Base-by-base conservation (phyloP, 129 eudicot genomes). In the Escallonia rubra region DNA sequence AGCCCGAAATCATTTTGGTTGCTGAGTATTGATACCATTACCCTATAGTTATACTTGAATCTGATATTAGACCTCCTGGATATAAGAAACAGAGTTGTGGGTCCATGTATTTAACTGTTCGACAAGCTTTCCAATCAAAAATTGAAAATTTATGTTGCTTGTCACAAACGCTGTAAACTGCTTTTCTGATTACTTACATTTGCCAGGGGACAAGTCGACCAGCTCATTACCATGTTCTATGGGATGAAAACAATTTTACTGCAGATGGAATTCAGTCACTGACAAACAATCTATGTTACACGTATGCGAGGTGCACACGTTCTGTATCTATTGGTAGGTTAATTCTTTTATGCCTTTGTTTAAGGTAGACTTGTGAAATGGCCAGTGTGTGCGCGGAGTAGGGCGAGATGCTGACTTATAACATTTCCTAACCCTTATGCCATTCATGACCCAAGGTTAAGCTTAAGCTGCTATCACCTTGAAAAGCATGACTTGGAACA, bases 251-350 rank as follows among this genome's bases (percentile, higher is more conserved):
- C 78, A 87, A 78, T 61, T 87, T 87, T 49, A 80, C 89, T 4
- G 85, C 95, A 12, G 95, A 83, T 64, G 89, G 84, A 50, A 74
- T 87, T 69, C 95, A 87, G 68, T 78, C 87, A 7, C 60, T 87
- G 66, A 87, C 95, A 15, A 83, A 87, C 74, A 83, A 83, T 57
- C 95, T 87, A 41, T 87, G 95, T 61, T 87, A 87, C 64, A 87
- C 89, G 6, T 87, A 86, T 42, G 94, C 94, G 54, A 83, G 94
- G 69, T 86, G 94, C 80, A 86, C 94, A 0, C 89, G 89, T 4
- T 83, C 94, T 0, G 94, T 86, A 48, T 86, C 94, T 53, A 81
- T 86, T 23, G 94, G 92, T 86, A 75, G 23, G 86, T 67, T 10
- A 40, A 16, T 41, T 3, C 59, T 23, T 53, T 59, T 39, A 23